Percentiles rank a stretch among this genome's conserved stretches.
Evolutionary conservation across 164 flowering plant genomes (phyloP).

Genomic region (Nymphaea thermarum): DNA sequence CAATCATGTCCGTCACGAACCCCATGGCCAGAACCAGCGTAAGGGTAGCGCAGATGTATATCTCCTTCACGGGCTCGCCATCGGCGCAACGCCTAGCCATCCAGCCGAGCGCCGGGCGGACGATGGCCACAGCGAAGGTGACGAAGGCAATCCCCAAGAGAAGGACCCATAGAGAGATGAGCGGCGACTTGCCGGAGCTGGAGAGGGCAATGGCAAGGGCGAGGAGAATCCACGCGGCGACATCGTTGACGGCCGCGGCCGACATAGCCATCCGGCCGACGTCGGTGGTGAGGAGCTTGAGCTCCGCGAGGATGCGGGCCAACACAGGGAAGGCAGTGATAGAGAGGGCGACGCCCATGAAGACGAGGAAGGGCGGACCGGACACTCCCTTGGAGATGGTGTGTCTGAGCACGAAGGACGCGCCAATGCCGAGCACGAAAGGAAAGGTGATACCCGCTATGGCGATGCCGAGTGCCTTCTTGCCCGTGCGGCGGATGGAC

Average conservation of each 20-base stretch:
- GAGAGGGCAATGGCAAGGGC: conserved; percentile 73
- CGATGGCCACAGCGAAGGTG: conserved; percentile 7
- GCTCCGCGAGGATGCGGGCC: conserved; percentile 77
- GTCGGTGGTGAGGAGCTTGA: conserved; percentile 73
- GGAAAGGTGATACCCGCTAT: conserved; percentile 58
- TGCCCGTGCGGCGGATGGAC: conserved; percentile 47
- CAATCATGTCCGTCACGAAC: conserved; percentile 58
- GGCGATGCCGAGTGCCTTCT: conserved; percentile 45
- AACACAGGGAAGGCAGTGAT: conserved; percentile 81
- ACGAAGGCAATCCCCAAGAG: conserved; percentile 40
- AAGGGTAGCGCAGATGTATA: conserved; percentile 44
- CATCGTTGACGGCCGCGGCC: conserved; percentile 83
- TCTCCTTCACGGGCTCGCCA: conserved; percentile 62
- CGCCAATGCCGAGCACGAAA: conserved; percentile 51
- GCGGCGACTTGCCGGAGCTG: conserved; percentile 31
- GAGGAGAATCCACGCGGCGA: conserved; percentile 74
- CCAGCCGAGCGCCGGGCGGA: conserved; percentile 40
- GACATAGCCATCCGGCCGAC: conserved; percentile 78
- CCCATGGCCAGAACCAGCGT: conserved; percentile 55
- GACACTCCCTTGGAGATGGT: conserved; percentile 46
- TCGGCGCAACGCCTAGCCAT: conserved; percentile 37
- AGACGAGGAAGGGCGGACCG: conserved; percentile 41
- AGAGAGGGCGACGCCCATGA: conserved; percentile 84
- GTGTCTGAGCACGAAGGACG: conserved; percentile 37
- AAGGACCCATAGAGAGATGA: conserved; percentile 52